Conservation (phyloP, 768 basidiomycete genomes). For the Hericium coralloides region DNA sequence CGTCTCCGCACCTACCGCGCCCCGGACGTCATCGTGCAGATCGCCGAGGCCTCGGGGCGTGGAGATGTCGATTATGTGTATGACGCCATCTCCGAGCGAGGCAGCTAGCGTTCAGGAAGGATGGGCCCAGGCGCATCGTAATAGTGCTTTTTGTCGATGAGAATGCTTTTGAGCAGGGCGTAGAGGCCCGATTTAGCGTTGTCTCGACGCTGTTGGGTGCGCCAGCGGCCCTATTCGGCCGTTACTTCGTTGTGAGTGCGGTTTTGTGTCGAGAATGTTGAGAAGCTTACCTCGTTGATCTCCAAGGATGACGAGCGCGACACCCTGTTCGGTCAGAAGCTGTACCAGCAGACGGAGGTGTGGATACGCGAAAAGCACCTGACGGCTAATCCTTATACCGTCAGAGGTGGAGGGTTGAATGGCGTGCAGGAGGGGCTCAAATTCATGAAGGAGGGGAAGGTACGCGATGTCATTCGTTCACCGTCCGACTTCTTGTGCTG, state of each 20-base stretch:
- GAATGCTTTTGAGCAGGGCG: not conserved
- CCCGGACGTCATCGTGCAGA: constrained; percentile 17
- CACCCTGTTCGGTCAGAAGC: not conserved
- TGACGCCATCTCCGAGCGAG: constrained; percentile 1
- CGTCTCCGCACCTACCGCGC: constrained; percentile 12
- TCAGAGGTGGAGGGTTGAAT: constrained; percentile 15
- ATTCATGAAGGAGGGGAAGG: constrained; percentile 21
- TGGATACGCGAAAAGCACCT: constrained; percentile 16
- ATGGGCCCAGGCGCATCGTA: not conserved
- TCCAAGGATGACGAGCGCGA: not conserved
- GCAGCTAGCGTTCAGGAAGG: not conserved
- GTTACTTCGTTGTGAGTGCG: constrained; percentile 1
- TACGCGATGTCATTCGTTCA: not conserved
- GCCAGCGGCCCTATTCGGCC: not conserved
- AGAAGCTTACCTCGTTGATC: constrained; percentile 13
- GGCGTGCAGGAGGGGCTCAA: constrained; percentile 13
- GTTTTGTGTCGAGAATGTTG: constrained; percentile 7
- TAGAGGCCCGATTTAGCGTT: not conserved
- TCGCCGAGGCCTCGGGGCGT: constrained; percentile 16
- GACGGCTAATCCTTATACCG: constrained; percentile 20
- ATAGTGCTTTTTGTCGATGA: not conserved
- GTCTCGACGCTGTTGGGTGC: not conserved
- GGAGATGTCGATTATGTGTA: constrained; percentile 17
- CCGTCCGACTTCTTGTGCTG: not conserved
- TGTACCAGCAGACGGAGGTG: constrained; percentile 5